A percentile compares a stretch with the other conserved stretches of the same genome.
phyloP scores from a whole-genome alignment of 176 grass and related monocot species.

The Oryza nivara region DNA sequence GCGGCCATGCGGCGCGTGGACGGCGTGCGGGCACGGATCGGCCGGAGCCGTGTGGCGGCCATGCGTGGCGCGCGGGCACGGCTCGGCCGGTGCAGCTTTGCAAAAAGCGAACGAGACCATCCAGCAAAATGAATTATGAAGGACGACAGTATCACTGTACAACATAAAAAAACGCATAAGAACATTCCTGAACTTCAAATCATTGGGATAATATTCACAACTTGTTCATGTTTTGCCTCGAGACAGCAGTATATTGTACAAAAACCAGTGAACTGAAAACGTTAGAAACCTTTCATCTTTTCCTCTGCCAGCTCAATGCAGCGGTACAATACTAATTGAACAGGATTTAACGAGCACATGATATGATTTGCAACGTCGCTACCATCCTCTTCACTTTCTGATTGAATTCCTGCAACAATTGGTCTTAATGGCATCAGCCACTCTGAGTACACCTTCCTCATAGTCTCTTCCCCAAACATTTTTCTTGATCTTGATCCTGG shows the following conservation, averaged over 20 bases:
- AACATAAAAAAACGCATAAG: too few species aligned
- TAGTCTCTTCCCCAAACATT: constrained; percentile 51
- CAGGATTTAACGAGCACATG: constrained; percentile 66
- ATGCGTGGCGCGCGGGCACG: too few species aligned
- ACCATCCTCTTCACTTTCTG: constrained; percentile 50
- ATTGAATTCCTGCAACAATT: constrained; percentile 46
- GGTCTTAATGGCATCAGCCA: constrained; percentile 82
- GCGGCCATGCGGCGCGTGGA: too few species aligned
- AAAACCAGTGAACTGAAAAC: not conserved
- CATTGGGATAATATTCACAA: not conserved
- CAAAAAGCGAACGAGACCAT: not conserved
- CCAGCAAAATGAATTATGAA: not conserved
- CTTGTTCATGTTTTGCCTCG: not conserved
- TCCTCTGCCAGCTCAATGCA: constrained; percentile 91
- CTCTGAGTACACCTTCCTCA: constrained; percentile 62
- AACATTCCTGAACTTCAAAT: not conserved
- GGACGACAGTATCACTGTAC: too few species aligned
- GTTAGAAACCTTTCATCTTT: constrained; percentile 44
- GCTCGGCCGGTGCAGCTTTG: not conserved
- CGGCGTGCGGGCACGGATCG: too few species aligned
- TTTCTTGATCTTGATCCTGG: constrained; percentile 50
- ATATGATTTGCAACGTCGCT: constrained; percentile 50
- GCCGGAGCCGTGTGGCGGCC: too few species aligned
- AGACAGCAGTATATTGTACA: not conserved
- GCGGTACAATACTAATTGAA: constrained; percentile 68